These are phyloP conservation scores for Myxozyma neglecta DNA, from an alignment of 805 yeast species.

Conservation along the genomic window DNA sequence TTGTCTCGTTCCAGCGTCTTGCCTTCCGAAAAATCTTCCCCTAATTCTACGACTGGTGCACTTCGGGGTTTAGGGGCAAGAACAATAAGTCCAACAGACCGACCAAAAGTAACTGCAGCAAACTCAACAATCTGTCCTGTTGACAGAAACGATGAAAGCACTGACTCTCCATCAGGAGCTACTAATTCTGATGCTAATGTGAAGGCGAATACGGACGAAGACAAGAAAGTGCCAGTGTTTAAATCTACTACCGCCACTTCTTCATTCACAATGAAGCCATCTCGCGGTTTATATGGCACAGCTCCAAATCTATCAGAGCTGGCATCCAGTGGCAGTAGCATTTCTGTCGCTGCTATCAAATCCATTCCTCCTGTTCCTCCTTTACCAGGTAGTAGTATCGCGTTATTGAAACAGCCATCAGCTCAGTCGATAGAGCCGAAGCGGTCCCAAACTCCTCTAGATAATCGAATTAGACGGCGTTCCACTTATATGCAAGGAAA, in stretches of 20 bases:
- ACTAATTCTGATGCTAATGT: too few species aligned
- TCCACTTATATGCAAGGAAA: constrained; percentile 3
- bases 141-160: not conserved
- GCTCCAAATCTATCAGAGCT: not conserved
- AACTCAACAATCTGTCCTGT: not conserved
- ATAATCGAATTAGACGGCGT: not conserved
- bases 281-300: not conserved
- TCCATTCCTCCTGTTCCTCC: constrained; percentile 31
- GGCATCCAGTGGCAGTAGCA: not conserved
- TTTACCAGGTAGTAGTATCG: constrained; percentile 14
- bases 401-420: constrained; percentile 15
- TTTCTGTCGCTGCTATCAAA: not conserved
- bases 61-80: constrained; percentile 18
- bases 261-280: not conserved
- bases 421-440: not conserved
- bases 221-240: not conserved
- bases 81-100: constrained; percentile 22
- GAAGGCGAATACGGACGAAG: not conserved
- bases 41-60: not conserved
- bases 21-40: not conserved
- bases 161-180: not conserved
- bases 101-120: not conserved
- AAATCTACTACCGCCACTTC: not conserved
- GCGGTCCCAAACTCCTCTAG: constrained; percentile 10
- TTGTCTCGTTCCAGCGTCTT: not conserved